Evolutionary conservation across 257 asterid genomes (phyloP).

Genomic region (Forsythia suspensa): DNA sequence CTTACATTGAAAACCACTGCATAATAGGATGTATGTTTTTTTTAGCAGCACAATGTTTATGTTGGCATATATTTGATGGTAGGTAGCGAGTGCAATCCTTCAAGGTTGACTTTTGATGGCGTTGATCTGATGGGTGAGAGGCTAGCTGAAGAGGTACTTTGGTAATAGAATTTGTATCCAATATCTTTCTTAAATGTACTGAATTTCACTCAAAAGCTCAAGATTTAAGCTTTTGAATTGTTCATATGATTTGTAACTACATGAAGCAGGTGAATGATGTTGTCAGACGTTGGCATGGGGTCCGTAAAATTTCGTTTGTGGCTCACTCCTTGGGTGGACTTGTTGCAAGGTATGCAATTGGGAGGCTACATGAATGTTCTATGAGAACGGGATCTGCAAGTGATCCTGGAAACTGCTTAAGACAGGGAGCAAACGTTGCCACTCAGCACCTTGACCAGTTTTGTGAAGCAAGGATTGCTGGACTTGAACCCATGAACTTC

Average conservation of each 20-base stretch:
- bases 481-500: conserved; percentile 82
- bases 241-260: conserved; percentile 30
- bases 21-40: neutral
- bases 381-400: conserved; percentile 24
- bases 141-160: conserved; percentile 89
- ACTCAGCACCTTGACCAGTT: conserved; percentile 20
- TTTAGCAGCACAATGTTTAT: neutral
- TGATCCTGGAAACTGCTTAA: conserved; percentile 30
- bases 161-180: conserved; percentile 34
- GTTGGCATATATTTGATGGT: conserved; percentile 26
- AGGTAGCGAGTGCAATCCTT: conserved; percentile 86
- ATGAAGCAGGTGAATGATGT: conserved; percentile 82
- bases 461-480: conserved; percentile 56
- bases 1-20: neutral
- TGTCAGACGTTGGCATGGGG: conserved; percentile 69
- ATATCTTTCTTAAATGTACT: conserved; percentile 4
- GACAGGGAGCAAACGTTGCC: conserved; percentile 30
- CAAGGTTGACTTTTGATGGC: conserved; percentile 86
- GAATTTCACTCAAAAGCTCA: conserved; percentile 3
- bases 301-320: conserved; percentile 75
- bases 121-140: conserved; percentile 94
- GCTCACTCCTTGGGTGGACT: conserved; percentile 98
- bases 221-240: conserved; percentile 11
- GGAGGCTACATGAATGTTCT: conserved; percentile 53
- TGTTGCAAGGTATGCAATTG: conserved; percentile 87